A percentile compares a stretch with the other conserved stretches of the same genome.
phyloP scores from a whole-genome alignment of 495 filamentous ascomycete genomes.

The Penicillium desertorum region DNA sequence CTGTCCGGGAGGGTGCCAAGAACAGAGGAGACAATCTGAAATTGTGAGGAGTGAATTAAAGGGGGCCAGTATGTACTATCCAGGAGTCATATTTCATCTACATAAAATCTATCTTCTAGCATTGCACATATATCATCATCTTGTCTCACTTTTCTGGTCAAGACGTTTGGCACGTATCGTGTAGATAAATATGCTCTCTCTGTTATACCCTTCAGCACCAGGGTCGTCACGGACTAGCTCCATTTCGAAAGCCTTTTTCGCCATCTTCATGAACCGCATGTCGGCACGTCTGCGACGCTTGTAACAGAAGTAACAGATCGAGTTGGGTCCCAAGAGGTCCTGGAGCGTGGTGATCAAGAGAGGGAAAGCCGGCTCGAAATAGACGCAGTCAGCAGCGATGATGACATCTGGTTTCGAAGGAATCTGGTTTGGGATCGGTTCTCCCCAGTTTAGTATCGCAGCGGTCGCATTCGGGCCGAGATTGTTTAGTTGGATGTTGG shows the following conservation, averaged over 20 bases:
- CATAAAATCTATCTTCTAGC: slow-evolving; percentile 17
- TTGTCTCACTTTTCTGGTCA: slow-evolving; percentile 9
- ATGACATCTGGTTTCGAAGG: slow-evolving; percentile 66
- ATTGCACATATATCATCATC: slow-evolving; percentile 10
- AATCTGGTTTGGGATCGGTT: slow-evolving; percentile 36
- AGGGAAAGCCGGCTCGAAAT: slow-evolving; percentile 94
- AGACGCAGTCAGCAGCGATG: slow-evolving; percentile 93
- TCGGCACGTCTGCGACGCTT: slow-evolving; percentile 82
- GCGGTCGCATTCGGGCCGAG: slow-evolving; percentile 61
- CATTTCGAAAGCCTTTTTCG: slow-evolving; percentile 62
- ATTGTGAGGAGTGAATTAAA: slow-evolving; percentile 25
- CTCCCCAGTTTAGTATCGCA: slow-evolving; percentile 72
- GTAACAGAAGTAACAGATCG: slow-evolving; percentile 90
- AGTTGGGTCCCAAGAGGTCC: slow-evolving; percentile 55
- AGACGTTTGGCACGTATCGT: slow-evolving; percentile 51
- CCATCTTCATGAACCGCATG: slow-evolving; percentile 66
- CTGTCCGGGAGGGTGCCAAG: slow-evolving; percentile 39
- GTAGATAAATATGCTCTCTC: slow-evolving; percentile 65
- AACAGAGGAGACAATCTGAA: slow-evolving; percentile 41
- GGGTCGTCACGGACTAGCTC: slow-evolving; percentile 61
- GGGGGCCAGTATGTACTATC: slow-evolving; percentile 12
- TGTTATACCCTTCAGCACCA: slow-evolving; percentile 56
- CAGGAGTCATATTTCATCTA: slow-evolving; percentile 16
- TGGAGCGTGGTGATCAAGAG: slow-evolving; percentile 76
- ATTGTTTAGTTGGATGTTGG: slow-evolving; percentile 78